A percentile compares a stretch with the other conserved stretches of the same genome.
Evolutionary conservation across 1,139 yeast species (phyloP).

Genomic region (Spathaspora sp.): DNA sequence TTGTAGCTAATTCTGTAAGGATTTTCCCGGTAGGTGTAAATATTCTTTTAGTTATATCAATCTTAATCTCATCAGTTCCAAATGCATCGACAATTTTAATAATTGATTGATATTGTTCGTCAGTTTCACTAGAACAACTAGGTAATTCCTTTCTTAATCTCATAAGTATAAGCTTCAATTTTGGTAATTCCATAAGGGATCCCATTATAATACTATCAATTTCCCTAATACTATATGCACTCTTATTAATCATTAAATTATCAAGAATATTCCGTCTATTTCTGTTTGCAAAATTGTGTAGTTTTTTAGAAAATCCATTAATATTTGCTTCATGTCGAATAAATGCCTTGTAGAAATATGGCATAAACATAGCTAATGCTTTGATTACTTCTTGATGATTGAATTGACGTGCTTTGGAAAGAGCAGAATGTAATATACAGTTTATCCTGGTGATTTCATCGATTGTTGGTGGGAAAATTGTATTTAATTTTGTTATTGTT

Average conservation of each 20-base stretch:
- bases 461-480: constrained; percentile 88
- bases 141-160: constrained; percentile 43
- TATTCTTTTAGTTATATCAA: constrained; percentile 58
- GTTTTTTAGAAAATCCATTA: constrained; percentile 28
- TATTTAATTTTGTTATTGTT: constrained; percentile 63
- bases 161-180: constrained; percentile 63
- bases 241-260: constrained; percentile 26
- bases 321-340: constrained; percentile 87
- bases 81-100: constrained; percentile 77
- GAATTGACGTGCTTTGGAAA: constrained; percentile 61
- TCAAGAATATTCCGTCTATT: constrained; percentile 47
- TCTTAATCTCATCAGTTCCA: constrained; percentile 49
- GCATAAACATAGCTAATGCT: constrained; percentile 78
- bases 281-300: constrained; percentile 50
- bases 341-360: constrained; percentile 88
- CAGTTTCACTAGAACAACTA: constrained; percentile 11
- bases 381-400: constrained; percentile 75
- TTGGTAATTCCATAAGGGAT: constrained; percentile 64
- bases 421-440: constrained; percentile 75
- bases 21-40: constrained; percentile 92
- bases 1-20: constrained; percentile 74
- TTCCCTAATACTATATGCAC: constrained; percentile 51
- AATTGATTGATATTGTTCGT: constrained; percentile 52
- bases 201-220: constrained; percentile 72
- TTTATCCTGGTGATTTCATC: constrained; percentile 90